Conservation (phyloP, 2,329 filamentous ascomycete species). For the Diplodia intermedia region DNA sequence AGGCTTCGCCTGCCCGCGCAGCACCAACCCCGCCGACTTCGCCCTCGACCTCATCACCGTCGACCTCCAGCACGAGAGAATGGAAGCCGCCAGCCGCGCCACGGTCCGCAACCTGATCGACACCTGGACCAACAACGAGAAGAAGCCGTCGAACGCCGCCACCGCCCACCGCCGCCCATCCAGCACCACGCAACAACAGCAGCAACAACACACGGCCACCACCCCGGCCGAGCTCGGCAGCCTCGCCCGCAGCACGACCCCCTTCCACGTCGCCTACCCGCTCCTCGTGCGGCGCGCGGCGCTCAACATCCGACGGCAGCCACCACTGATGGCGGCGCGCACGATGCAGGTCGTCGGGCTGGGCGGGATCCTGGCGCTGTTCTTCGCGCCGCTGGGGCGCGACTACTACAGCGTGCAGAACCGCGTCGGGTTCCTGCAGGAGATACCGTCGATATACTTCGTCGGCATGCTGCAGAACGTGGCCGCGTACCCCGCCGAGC, state of each 20-base stretch:
- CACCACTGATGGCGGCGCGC: slow-evolving; percentile 45
- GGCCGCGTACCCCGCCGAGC: slow-evolving; percentile 73
- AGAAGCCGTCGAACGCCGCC: slow-evolving; percentile 3
- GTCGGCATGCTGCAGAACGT: slow-evolving; percentile 83
- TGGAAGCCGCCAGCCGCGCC: slow-evolving; percentile 67
- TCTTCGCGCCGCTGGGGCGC: slow-evolving; percentile 73
- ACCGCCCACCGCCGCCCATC: background rate
- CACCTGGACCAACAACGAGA: slow-evolving; percentile 56
- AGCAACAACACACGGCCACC: slow-evolving; percentile 49
- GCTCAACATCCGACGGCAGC: slow-evolving; percentile 63
- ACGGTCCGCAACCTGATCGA: slow-evolving; percentile 68
- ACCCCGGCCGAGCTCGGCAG: slow-evolving; percentile 76
- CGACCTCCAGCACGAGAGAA: slow-evolving; percentile 70
- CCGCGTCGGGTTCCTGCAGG: slow-evolving; percentile 74
- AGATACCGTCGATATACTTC: slow-evolving; percentile 75
- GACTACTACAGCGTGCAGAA: slow-evolving; percentile 76
- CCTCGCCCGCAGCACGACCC: slow-evolving; percentile 67
- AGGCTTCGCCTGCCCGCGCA: slow-evolving; percentile 69
- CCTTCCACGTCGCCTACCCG: slow-evolving; percentile 69
- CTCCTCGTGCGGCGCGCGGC: slow-evolving; percentile 70
- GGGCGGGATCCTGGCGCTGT: slow-evolving; percentile 47
- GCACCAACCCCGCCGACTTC: slow-evolving; percentile 80
- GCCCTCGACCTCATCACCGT: slow-evolving; percentile 78
- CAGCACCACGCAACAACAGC: slow-evolving; percentile 13
- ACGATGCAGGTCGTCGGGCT: slow-evolving; percentile 50